These are phyloP conservation scores for Ogataea haglerorum DNA, from an alignment of 805 yeast genomes.

Conservation along the genomic window DNA sequence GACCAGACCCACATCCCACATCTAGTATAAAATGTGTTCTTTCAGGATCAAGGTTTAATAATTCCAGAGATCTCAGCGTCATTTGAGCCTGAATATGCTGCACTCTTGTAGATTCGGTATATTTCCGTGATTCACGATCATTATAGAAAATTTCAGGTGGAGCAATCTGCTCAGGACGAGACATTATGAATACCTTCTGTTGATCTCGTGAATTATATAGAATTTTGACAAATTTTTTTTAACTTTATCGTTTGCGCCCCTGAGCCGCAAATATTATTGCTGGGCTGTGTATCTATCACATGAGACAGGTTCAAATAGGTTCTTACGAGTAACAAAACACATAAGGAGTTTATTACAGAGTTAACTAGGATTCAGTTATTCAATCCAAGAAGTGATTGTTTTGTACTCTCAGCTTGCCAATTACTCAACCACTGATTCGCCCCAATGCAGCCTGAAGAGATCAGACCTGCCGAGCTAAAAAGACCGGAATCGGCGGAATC, in stretches of 20 bases:
- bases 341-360: too few species aligned
- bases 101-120: conserved; percentile 91
- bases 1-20: conserved; percentile 96
- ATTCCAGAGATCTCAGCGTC: conserved; percentile 91
- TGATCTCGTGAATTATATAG: too few species aligned
- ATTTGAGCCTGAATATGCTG: conserved; percentile 98
- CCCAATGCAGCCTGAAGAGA: neutral
- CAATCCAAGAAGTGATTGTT: neutral
- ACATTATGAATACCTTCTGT: conserved; percentile 45
- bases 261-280: neutral
- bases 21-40: conserved; percentile 72
- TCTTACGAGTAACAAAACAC: neutral
- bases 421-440: too few species aligned
- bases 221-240: conserved; percentile 1
- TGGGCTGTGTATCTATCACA: neutral
- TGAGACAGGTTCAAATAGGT: neutral
- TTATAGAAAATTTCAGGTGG: conserved; percentile 96
- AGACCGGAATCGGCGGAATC: conserved; percentile 11
- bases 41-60: conserved; percentile 67
- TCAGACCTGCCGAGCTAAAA: conserved; percentile 1
- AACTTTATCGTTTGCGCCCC: conserved; percentile 1
- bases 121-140: conserved; percentile 84
- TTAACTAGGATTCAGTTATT: neutral
- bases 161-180: conserved; percentile 94
- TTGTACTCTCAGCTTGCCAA: too few species aligned